Evolutionary conservation across 352 stramenopile genomes (phyloP).

Genomic region (Globisporangium ultimum): DNA sequence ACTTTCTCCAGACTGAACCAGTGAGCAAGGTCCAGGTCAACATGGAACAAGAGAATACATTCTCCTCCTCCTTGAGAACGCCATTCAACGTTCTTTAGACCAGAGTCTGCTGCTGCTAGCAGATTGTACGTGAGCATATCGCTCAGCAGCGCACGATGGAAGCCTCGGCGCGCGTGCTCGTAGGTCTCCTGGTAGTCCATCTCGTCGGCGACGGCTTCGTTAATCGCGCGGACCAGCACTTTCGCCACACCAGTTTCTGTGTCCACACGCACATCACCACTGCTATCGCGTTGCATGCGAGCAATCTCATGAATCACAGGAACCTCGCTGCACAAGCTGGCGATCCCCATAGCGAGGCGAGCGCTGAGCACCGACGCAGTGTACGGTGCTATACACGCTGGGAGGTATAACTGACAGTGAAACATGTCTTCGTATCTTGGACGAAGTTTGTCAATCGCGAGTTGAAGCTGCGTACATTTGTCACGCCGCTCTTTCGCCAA

Average conservation of each 20-base stretch:
- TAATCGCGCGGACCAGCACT: slow-evolving; percentile 30
- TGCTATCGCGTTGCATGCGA: slow-evolving; percentile 10
- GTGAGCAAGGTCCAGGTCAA: slow-evolving; percentile 65
- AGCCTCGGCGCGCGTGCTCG: slow-evolving; percentile 27
- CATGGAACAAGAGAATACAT: slow-evolving; percentile 45
- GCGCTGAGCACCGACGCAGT: slow-evolving; percentile 18
- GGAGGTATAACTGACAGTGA: slow-evolving; percentile 17
- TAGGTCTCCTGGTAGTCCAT: slow-evolving; percentile 23
- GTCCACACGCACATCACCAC: background rate
- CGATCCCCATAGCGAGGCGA: slow-evolving; percentile 24
- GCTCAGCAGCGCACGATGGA: slow-evolving; percentile 25
- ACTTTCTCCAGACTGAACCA: slow-evolving; percentile 53
- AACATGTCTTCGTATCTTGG: slow-evolving; percentile 35
- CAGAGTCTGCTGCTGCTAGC: slow-evolving; percentile 9
- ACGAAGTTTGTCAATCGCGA: slow-evolving; percentile 17
- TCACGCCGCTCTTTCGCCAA: slow-evolving; percentile 11
- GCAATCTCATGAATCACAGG: slow-evolving; percentile 40
- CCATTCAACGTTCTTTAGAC: background rate
- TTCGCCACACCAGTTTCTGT: slow-evolving; percentile 18
- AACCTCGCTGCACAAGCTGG: slow-evolving; percentile 32
- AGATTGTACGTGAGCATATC: slow-evolving; percentile 29
- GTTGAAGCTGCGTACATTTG: slow-evolving; percentile 10
- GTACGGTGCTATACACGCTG: slow-evolving; percentile 34
- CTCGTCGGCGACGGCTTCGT: slow-evolving; percentile 38
- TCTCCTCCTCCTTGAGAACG: background rate